A percentile compares a stretch with the other conserved stretches of the same genome.
Conservation (phyloP, 176 grass and related monocot species). For the Leersia perrieri region DNA sequence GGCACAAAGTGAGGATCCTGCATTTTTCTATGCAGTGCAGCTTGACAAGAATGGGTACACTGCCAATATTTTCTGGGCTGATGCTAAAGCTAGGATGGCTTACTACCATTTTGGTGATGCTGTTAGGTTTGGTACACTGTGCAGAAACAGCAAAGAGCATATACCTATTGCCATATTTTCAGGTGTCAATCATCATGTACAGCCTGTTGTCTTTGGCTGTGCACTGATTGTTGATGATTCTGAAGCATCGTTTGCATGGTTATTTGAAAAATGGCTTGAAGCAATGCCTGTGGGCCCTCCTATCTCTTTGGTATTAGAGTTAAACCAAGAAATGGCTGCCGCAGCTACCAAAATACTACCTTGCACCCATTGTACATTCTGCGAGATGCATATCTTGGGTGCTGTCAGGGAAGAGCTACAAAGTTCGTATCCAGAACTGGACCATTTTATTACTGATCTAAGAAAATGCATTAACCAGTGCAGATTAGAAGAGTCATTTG, state of each 20-base stretch:
- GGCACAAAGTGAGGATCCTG: conserved; percentile 55
- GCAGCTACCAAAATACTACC: conserved; percentile 69
- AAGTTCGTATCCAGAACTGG: conserved; percentile 43
- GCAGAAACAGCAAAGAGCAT: conserved; percentile 62
- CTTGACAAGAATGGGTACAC: conserved; percentile 52
- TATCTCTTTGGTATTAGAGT: conserved; percentile 74
- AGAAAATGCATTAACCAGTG: conserved; percentile 63
- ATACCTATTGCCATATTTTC: conserved; percentile 86
- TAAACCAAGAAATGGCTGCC: conserved; percentile 54
- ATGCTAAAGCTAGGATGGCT: conserved; percentile 75
- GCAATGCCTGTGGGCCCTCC: conserved; percentile 71
- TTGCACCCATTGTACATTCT: conserved; percentile 67
- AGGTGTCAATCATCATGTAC: conserved; percentile 90
- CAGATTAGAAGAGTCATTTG: conserved; percentile 66
- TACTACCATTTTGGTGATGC: conserved; percentile 91
- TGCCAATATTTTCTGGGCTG: conserved; percentile 91
- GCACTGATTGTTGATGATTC: conserved; percentile 81
- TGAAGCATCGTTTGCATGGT: conserved; percentile 82
- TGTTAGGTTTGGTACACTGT: conserved; percentile 63
- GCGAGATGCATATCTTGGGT: conserved; percentile 66
- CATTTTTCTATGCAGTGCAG: conserved; percentile 84
- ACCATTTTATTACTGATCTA: conserved; percentile 63
- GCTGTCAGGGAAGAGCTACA: conserved; percentile 58
- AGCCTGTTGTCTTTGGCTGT: conserved; percentile 84
- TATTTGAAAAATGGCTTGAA: conserved; percentile 89